Base-by-base conservation (phyloP, 768 basidiomycete genomes). In the Hortiboletus flavorubellus region DNA sequence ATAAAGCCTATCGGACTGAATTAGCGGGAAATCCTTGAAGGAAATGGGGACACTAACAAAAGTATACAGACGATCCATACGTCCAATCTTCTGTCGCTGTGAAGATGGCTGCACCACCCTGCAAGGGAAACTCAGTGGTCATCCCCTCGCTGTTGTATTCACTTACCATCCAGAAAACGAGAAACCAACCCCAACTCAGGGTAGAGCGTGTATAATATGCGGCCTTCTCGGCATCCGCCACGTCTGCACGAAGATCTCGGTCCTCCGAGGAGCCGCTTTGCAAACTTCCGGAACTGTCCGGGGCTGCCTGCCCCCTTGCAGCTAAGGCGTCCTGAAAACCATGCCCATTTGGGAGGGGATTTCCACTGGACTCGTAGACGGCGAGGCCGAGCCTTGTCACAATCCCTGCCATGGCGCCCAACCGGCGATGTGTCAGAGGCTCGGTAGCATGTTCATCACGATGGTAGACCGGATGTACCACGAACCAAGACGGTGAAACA, bases 161-260 rank as follows among this genome's bases (percentile, higher is more conserved):
- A 67, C 79, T 55, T 55, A 88, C 85, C 62, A 82, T 74, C 91
- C 91, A 93, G 73, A 93, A 93, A n/a, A 79, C 59, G 21, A 90
- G 64, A 71, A 93, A 92, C 31, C 87, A 59, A 0, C 67, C 46
- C 73, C 82, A 81, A 0, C 86, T 83, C 18, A 89, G 69, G 2
- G 63, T 51, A 43, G 87, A 76, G 62, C 90, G 83, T 8, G 76
- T 70, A 39, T 73, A 74, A 58, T 85, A 82, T 35, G 86, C 84
- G 56, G 75, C 78, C 51, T 72, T 75, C 62, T 87, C 84, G 33
- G 77, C 77, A n/a, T 59, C 51, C 4, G 3, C 59, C 7, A 69
- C 55, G 4, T 59, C 60, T 2, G 45, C 38, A n/a, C 54, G 63
- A 46, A 60, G 69, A 12, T 69, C 61, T 12, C 39, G 9, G 18